Conservation (phyloP, 495 filamentous ascomycete genomes). For the Neurospora pannonica region DNA sequence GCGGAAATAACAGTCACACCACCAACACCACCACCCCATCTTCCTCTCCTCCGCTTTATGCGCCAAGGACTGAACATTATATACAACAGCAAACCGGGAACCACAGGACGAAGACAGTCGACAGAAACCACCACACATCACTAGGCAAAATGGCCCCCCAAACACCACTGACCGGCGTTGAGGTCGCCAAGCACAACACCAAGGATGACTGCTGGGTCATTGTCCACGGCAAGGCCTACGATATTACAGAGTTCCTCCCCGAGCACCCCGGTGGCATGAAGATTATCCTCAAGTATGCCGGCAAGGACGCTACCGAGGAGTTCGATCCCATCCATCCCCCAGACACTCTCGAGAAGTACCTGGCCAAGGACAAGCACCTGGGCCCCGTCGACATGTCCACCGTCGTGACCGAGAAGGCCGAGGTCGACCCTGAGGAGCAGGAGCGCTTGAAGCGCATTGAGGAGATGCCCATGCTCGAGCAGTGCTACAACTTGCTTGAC, state of each 20-base stretch:
- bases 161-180: constrained; percentile 42
- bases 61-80: background rate
- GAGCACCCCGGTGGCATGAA: constrained; percentile 70
- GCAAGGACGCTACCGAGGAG: constrained; percentile 76
- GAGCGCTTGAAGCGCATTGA: constrained; percentile 66
- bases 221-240: constrained; percentile 63
- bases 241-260: constrained; percentile 67
- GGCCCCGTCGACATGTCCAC: constrained; percentile 85
- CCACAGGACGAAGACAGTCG: background rate
- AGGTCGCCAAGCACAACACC: constrained; percentile 59
- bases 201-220: constrained; percentile 72
- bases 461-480: constrained; percentile 70
- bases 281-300: constrained; percentile 75
- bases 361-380: constrained; percentile 79
- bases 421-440: constrained; percentile 64
- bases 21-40: background rate
- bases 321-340: constrained; percentile 76
- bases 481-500: constrained; percentile 92
- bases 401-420: constrained; percentile 61
- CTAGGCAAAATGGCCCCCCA: constrained; percentile 19
- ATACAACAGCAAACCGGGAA: background rate
- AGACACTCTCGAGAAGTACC: constrained; percentile 70
- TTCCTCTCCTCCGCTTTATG: background rate
- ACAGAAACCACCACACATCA: background rate
- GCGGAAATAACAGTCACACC: background rate